Evolutionary conservation across 441 rosid genomes (phyloP), one percentile per base, ranked within the genome.

Genomic region (Adansonia rubrostipa): DNA sequence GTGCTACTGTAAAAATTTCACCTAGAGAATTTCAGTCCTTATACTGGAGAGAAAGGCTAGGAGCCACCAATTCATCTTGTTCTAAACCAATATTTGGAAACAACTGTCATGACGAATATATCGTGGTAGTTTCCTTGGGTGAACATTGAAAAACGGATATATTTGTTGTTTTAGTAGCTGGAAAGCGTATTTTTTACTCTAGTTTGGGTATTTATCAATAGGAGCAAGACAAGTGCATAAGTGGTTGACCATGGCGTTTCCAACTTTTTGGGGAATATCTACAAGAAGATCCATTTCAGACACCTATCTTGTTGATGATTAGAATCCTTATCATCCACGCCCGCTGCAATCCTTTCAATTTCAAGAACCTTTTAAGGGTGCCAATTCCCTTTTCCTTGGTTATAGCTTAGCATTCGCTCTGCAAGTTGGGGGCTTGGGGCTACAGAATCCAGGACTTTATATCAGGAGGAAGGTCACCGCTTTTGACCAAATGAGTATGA

Each of bases 311-410:
- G 28, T 47, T 71, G 80, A 64, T 77, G 65, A 57, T 56, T 57
- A 73, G 84, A 86, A 80, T 86, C 84, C 80, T 82, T 84, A 84
- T 86, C 86, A 84, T 82, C 83, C 83, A 76, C 83, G 75, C 63
- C 78, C 71, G 60, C 42, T 11, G 3, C 63, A 58, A 36, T 2
- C 76, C 69, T 73, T 79, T 80, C 73, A 45, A 36, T 68, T 64
- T 79, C 80, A 60, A 68, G 61, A 77, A 77, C 87, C 79, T 78
- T 71, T 44, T 6, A 74, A 28, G 82, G 19, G 48, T 64, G 5
- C 0, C 40, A 36, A 19, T 79, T 47, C 56, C 47, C 10, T 48
- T 33, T 40, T 53, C 11, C 48, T 15, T 36, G 42, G 66, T 1
- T 72, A 36, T 36, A 75, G 83, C 62, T 75, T 77, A 9, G 78